Evolutionary conservation across 768 basidiomycete species (phyloP).

Genomic region (Lactarius akahatsu): DNA sequence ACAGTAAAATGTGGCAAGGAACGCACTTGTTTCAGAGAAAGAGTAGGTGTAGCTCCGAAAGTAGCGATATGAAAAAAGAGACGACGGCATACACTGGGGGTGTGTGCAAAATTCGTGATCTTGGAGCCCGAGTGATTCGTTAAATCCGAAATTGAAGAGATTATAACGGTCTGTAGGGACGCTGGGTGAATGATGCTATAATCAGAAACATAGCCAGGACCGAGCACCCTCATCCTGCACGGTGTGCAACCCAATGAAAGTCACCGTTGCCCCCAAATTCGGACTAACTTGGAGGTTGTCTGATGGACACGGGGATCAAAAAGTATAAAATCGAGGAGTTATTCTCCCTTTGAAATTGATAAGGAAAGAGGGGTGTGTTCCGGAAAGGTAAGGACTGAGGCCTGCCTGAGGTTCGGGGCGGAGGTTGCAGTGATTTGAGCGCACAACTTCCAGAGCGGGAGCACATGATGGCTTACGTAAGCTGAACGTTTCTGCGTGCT

Average conservation of each 20-base stretch:
- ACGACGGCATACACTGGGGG: constrained; percentile 74
- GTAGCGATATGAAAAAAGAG: constrained; percentile 83
- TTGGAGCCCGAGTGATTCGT: constrained; percentile 32
- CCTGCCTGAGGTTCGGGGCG: no score
- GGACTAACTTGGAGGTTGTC: constrained; percentile 47
- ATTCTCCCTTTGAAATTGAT: background rate
- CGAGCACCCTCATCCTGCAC: constrained; percentile 67
- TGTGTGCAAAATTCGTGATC: constrained; percentile 79
- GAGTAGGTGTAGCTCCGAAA: constrained; percentile 73
- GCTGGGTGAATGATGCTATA: background rate
- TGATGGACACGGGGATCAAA: constrained; percentile 43
- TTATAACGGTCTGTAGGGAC: constrained; percentile 52
- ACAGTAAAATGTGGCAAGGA: no score
- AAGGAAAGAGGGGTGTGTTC: background rate
- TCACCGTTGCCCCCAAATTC: constrained; percentile 73
- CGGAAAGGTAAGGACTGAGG: background rate
- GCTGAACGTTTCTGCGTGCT: no score
- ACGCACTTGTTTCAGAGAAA: constrained; percentile 50
- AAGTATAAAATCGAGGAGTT: background rate
- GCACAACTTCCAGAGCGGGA: no score
- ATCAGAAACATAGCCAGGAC: constrained; percentile 37
- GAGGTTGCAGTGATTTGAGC: no score
- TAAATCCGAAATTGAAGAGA: constrained; percentile 55
- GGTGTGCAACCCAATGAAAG: constrained; percentile 64
- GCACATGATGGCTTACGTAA: no score